Evolutionary conservation across 176 grass and related monocot species (phyloP), one percentile per base, ranked within the genome.

Genomic region (Aegilops bicornis): DNA sequence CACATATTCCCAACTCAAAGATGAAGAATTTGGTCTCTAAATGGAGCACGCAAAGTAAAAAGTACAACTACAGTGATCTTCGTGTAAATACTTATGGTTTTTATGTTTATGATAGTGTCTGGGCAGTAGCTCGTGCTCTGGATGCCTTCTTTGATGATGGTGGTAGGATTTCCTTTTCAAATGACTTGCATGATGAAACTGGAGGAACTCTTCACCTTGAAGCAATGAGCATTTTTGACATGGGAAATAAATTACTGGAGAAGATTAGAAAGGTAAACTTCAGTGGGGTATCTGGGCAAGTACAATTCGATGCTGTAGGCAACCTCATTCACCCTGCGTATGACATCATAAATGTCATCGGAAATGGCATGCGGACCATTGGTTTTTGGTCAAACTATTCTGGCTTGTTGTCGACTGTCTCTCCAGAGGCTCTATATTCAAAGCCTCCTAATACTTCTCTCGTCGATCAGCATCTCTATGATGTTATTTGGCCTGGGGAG

Each of bases 381-480:
- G 96, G 96, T 81, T 98, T 80, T 82, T 98, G 96, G 96, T 98
- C 96, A 52, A 98, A 98, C 60, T 94, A 91, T 94, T 94, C 96
- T 60, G 83, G 88, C 11, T 67, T 90, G 50, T 72, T 98, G 36
- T 92, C 96, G 0, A 88, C 88, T 22, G 27, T 91, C 25, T 86
- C 70, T 17, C 96, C 96, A 59, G 96, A 98, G 74, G 89, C 84
- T 13, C 74, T 90, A 45, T 96, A 98, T 45, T 86, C 77, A 31
- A 92, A 98, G 50, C 92, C 86, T 39, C 85, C 77, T 63, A 96
- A 96, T 84, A 77, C 12, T 87, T 91, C 96, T 83, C 79, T 87
- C 73, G 91, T 70, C 52, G 87, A 89, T 77, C 60, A 98, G 24
- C 82, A 61, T 36, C 83, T 98, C 50, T 91, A 98, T 25, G 91